Percentiles rank a stretch among this genome's conserved stretches.
Conservation (phyloP, 2,329 filamentous ascomycete genomes). For the Bipolaris sorokiniana region DNA sequence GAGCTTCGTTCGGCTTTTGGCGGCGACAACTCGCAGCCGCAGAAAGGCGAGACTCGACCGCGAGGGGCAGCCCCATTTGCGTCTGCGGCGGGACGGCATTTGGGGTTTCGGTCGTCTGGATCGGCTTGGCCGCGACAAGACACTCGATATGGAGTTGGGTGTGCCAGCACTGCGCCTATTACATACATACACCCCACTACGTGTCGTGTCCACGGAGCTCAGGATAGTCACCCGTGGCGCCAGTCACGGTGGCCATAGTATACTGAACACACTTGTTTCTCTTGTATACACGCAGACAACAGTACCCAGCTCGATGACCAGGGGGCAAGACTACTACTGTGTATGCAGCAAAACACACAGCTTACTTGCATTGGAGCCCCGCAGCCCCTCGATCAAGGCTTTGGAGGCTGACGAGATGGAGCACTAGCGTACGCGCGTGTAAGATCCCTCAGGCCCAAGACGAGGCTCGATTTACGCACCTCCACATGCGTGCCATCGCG, state of each 20-base stretch:
- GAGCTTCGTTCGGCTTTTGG: constrained; percentile 23
- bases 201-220: neutral
- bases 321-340: neutral
- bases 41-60: constrained; percentile 36
- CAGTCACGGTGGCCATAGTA: too few species aligned
- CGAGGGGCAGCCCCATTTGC: constrained; percentile 20
- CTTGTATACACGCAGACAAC: neutral
- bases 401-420: constrained; percentile 28
- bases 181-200: neutral
- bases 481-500: neutral
- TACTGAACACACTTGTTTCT: neutral
- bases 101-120: constrained; percentile 8
- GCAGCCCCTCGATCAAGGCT: constrained; percentile 14
- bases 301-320: neutral
- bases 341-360: neutral
- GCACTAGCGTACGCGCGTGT: constrained; percentile 18
- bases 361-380: constrained; percentile 7
- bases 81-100: constrained; percentile 15
- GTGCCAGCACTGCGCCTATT: neutral
- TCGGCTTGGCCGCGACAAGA: constrained; percentile 20
- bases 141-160: constrained; percentile 2
- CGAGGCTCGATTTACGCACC: constrained; percentile 27
- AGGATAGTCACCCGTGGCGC: neutral
- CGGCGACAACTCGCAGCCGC: constrained; percentile 43
- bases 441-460: constrained; percentile 15